phyloP scores from a whole-genome alignment of 129 eudicot genomes.

The sunflower (Helianthus annuus) region DNA sequence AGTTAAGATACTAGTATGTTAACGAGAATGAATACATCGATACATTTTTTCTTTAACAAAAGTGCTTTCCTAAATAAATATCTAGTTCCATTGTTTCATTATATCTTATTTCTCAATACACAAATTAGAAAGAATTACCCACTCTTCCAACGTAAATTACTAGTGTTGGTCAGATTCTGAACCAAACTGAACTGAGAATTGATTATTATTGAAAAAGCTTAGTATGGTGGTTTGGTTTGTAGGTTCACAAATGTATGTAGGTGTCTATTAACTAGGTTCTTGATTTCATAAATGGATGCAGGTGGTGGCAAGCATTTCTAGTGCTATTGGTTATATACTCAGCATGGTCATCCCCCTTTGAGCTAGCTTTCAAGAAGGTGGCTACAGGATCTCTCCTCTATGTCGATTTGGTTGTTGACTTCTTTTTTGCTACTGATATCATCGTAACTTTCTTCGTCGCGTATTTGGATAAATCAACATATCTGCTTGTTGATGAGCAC shows the following conservation, averaged over 20 bases:
- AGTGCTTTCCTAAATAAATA: no score
- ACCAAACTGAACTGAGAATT: no score
- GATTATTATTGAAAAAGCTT: no score
- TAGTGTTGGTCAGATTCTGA: no score
- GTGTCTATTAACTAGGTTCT: conserved; percentile 6
- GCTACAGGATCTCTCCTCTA: conserved; percentile 63
- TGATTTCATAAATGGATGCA: conserved; percentile 25
- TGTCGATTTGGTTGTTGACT: conserved; percentile 65
- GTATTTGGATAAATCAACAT: conserved; percentile 73
- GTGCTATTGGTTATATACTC: conserved; percentile 80
- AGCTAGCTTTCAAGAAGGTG: conserved; percentile 70
- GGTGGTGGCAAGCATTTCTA: conserved; percentile 90
- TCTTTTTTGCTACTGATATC: conserved; percentile 66
- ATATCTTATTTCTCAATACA: no score
- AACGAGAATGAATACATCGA: no score
- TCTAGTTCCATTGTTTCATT: no score
- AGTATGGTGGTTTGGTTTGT: not conserved
- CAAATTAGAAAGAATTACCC: no score
- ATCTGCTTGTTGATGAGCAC: conserved; percentile 74
- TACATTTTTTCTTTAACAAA: no score
- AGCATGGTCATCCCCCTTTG: conserved; percentile 89
- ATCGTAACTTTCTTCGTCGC: conserved; percentile 80
- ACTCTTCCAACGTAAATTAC: no score
- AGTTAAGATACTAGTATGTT: no score
- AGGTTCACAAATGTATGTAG: not conserved